Evolutionary conservation across 2,329 filamentous ascomycete genomes (phyloP), one percentile per base, ranked within the genome.

Genomic region (Fusarium mexicanum): DNA sequence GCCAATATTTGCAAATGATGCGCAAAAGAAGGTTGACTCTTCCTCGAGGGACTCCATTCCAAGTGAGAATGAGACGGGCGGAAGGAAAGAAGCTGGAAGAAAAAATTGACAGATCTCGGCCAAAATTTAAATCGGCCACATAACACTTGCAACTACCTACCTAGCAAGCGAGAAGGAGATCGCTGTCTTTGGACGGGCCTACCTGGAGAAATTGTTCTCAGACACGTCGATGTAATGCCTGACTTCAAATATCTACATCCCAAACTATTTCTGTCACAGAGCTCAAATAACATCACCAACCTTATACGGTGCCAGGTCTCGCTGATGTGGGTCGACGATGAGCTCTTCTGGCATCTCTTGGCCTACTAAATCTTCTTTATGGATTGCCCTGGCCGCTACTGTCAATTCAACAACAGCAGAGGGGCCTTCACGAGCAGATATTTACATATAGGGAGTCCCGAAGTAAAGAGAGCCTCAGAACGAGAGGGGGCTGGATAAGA

Each of bases 1-100:
- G 43, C 82, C 82, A 29, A 74, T 81, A 33, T 74, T 84, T 60
- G 79, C 78, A 5, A 76, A 77, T 13, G 69, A 79, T 47, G 72
- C 64, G 22, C 37, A 68, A 9, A 61, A 69, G 16, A 71, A 68
- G 20, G 46, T 63, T 26, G 55, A 68, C 12, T 37, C 64, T 35
- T 12, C 67, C 26, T 61, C 70, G 50, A 73, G 54, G 75, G 79
- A 69, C 31, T 31, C 31, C 6, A 11, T 11, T 33, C 14, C 18
- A 9, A 3, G 14, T 38, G 24, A 10, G 22, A 26, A 11, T 8
- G 31, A 26, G 20, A 29, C 6, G 18, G 18, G 44, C 24, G 24
- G 10, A 22, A 47, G 18, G 18, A 35, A 35, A 35, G 14, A 35
- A 35, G 33, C 33, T 35, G 33, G 33, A 35, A 35, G 16, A 8